phyloP scores from a whole-genome alignment of 2,329 filamentous ascomycete genomes.

The Xylariaceae sp. region DNA sequence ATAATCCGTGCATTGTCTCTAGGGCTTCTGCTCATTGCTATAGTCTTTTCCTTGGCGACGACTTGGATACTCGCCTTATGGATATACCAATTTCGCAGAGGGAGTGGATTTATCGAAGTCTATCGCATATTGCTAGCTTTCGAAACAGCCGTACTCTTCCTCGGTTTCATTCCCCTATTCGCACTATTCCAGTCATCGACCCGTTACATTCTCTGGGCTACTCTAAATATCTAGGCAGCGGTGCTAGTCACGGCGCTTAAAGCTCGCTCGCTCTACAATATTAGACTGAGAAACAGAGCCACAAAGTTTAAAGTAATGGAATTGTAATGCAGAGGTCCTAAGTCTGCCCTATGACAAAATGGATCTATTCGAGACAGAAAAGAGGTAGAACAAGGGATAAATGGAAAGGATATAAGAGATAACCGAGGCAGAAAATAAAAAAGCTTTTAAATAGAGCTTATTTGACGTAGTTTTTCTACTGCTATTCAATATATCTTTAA shows the following conservation, averaged over 20 bases:
- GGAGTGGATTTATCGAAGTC: neutral
- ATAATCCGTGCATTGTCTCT: neutral
- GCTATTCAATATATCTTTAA: slow-evolving; percentile 2
- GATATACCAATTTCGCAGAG: neutral
- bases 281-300: neutral
- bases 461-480: neutral
- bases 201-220: neutral
- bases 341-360: neutral
- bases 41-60: neutral
- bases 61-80: neutral
- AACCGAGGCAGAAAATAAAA: neutral
- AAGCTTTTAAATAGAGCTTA: neutral
- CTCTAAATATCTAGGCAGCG: neutral
- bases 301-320: neutral
- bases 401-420: neutral
- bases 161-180: neutral
- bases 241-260: neutral
- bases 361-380: neutral
- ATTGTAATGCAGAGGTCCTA: neutral
- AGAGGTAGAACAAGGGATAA: neutral
- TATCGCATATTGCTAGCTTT: neutral
- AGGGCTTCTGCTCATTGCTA: neutral
- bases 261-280: neutral
- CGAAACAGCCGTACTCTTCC: neutral
- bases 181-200: neutral